A percentile compares a stretch with the other conserved stretches of the same genome.
These are phyloP conservation scores for Fusarium chaquense DNA, from an alignment of 2,329 filamentous ascomycete species.

Conservation along the genomic window DNA sequence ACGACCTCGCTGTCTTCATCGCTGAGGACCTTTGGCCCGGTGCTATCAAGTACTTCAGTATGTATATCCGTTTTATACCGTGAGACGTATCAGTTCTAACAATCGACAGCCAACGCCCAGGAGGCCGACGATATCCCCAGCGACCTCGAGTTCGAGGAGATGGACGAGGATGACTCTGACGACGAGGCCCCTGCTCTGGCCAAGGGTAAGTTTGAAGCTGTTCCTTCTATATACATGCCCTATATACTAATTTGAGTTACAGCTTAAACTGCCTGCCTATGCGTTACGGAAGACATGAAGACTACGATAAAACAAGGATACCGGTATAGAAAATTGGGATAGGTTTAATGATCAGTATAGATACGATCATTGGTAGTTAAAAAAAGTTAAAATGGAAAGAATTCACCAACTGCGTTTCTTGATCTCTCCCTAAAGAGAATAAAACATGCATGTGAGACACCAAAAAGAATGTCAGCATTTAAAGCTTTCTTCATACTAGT, in stretches of 20 bases:
- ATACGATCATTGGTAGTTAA: slow-evolving; percentile 19
- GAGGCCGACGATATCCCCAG: slow-evolving; percentile 72
- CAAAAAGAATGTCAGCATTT: slow-evolving; percentile 4
- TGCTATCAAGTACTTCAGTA: slow-evolving; percentile 92
- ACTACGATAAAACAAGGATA: slow-evolving; percentile 24
- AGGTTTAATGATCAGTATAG: slow-evolving; percentile 10
- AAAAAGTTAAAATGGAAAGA: slow-evolving; percentile 13
- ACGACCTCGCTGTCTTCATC: slow-evolving; percentile 82
- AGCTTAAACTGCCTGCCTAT: slow-evolving; percentile 37
- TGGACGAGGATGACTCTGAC: slow-evolving; percentile 55
- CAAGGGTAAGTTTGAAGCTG: slow-evolving; percentile 57
- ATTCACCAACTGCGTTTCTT: neutral
- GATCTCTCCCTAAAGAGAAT: neutral
- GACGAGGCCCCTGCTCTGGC: slow-evolving; percentile 57
- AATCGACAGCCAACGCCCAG: slow-evolving; percentile 62
- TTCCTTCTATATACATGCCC: neutral
- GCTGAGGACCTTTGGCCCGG: slow-evolving; percentile 90
- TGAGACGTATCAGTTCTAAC: slow-evolving; percentile 51
- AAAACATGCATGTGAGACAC: slow-evolving; percentile 2
- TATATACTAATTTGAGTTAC: slow-evolving; percentile 30
- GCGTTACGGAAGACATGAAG: slow-evolving; percentile 21
- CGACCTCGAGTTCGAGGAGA: slow-evolving; percentile 77
- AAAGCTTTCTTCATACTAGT: slow-evolving; percentile 7
- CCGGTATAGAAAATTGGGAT: slow-evolving; percentile 16
- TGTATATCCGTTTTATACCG: slow-evolving; percentile 54